Evolutionary conservation across 1,139 yeast species (phyloP), one percentile per base, ranked within the genome.

Genomic region (Suhomyces kunorum): DNA sequence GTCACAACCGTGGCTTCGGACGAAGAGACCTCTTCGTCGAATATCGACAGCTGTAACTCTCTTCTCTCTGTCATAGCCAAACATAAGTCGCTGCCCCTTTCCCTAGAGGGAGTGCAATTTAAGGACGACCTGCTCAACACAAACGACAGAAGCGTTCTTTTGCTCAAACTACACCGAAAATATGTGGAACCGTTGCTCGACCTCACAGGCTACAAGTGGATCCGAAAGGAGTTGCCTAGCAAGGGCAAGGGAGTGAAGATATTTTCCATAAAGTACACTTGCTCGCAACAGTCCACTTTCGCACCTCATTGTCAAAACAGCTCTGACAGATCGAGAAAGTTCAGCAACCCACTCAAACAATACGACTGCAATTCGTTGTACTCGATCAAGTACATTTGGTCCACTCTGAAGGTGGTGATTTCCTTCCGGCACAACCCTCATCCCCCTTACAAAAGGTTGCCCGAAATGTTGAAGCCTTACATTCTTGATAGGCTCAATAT

Each of bases 331-430:
- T 31, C 49, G 9, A 44, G 58, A 32, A 53, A 49, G 28, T 39
- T 54, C 26, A 47, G 52, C 20, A 47, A 52, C 34, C 58, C 58
- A 2, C 43, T 54, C 14, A 54, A 54, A 34, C 51, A 51, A 31
- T 53, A 42, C 33, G 44, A 48, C 15, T 54, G 58, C 32, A 45
- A 50, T 25, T 52, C 57, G 4, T 20, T 41, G 18, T 53, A 51
- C 35, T 42, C 46, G 8, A 49, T 53, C 29, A 49, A 47, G 37
- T 53, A 51, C 35, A 39, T 42, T 12, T 53, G 54, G 55, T 40
- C 48, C 6, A 46, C 40, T 9, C 49, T 45, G 37, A 39, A 39
- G 8, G 37, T 54, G 14, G 52, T 52, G 13, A 38, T 53, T 6
- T 38, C 42, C 12, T 54, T 49, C 39, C 40, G 32, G 11, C 57